Evolutionary conservation across 2,329 filamentous ascomycete species (phyloP).

Genomic region (Hymenoscyphus repandus): DNA sequence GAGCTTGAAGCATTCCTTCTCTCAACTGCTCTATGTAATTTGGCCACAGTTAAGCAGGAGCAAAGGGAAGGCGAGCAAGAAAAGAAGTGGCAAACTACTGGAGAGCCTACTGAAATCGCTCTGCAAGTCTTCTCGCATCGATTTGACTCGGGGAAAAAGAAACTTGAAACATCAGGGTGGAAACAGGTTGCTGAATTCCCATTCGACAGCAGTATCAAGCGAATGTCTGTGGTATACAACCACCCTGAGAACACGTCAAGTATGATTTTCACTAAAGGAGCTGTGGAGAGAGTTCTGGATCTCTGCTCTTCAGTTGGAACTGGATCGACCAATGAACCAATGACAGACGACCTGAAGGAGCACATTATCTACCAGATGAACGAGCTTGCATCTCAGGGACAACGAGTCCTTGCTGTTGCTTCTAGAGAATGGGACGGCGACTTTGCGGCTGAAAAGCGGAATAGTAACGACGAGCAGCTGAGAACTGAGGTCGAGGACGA

Average conservation of each 20-base stretch:
- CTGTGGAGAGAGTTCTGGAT: conserved; percentile 55
- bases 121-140: conserved; percentile 61
- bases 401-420: conserved; percentile 56
- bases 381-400: conserved; percentile 50
- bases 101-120: conserved; percentile 63
- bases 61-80: conserved; percentile 31
- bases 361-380: conserved; percentile 51
- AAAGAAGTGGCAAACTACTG: conserved; percentile 50
- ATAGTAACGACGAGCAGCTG: conserved; percentile 16
- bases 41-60: conserved; percentile 45
- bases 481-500: conserved; percentile 43
- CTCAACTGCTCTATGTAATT: conserved; percentile 51
- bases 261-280: conserved; percentile 55
- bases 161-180: conserved; percentile 38
- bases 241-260: conserved; percentile 26
- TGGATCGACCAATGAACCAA: conserved; percentile 34
- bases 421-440: conserved; percentile 29
- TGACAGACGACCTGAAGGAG: conserved; percentile 37
- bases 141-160: conserved; percentile 46
- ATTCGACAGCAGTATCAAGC: conserved; percentile 60
- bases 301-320: conserved; percentile 45
- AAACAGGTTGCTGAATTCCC: conserved; percentile 56
- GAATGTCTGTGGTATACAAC: conserved; percentile 59
- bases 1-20: conserved; percentile 46
- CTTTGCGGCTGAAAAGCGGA: conserved; percentile 13